These are phyloP conservation scores for Rubia yunnanensis DNA, from an alignment of 257 asterid species.

Conservation along the genomic window DNA sequence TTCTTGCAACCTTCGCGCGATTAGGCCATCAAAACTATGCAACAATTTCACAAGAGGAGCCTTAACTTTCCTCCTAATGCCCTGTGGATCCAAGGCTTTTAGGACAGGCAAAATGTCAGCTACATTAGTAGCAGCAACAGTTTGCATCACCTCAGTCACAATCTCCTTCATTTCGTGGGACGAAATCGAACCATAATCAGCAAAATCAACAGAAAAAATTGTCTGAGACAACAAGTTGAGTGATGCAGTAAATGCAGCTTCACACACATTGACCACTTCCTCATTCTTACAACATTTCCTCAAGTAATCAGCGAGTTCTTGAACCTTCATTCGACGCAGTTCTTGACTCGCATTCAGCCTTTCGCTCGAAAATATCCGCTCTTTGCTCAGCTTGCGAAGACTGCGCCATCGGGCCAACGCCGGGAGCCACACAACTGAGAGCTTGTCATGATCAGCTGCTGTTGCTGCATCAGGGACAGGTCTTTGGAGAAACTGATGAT, in stretches of 20 bases:
- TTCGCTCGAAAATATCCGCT: conserved; percentile 12
- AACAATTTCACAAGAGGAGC: conserved; percentile 3
- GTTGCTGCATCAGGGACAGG: neutral
- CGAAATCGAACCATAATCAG: neutral
- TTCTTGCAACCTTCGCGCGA: conserved; percentile 1
- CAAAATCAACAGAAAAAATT: conserved; percentile 6
- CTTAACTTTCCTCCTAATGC: neutral
- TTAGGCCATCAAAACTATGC: neutral
- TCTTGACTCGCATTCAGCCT: neutral
- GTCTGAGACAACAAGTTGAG: conserved; percentile 2
- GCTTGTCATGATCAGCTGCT: conserved; percentile 3
- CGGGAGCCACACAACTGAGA: conserved; percentile 13
- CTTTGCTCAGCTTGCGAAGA: conserved; percentile 19
- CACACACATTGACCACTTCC: neutral
- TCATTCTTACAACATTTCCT: neutral
- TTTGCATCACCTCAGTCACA: neutral
- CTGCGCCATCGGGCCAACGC: conserved; percentile 15
- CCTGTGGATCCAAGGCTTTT: conserved; percentile 8
- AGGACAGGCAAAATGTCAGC: conserved; percentile 12
- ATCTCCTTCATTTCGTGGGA: conserved; percentile 7
- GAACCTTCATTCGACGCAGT: conserved; percentile 23
- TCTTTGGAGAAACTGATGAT: conserved; percentile 4
- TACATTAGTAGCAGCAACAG: neutral
- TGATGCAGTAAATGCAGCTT: conserved; percentile 6
- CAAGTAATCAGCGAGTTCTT: conserved; percentile 2